A percentile compares a stretch with the other conserved stretches of the same genome.
These are phyloP conservation scores for Fusarium vanettenii DNA, from an alignment of 2,329 filamentous ascomycete genomes.

Conservation along the genomic window DNA sequence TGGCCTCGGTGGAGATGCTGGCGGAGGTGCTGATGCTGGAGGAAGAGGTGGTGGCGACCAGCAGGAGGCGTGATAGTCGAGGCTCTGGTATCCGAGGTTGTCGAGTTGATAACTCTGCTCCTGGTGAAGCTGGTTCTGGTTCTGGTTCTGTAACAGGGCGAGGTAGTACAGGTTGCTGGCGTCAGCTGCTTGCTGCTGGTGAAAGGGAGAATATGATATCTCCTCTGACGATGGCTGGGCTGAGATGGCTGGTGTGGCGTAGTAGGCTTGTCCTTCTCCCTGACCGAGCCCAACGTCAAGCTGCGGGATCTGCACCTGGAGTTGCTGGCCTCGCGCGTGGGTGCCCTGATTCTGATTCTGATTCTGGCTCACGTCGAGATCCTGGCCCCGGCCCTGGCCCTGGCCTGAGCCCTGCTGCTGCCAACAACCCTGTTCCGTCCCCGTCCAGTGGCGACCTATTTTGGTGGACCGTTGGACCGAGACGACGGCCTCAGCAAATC, in stretches of 20 bases:
- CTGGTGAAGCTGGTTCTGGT: slow-evolving; percentile 29
- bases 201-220: slow-evolving; percentile 27
- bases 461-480: slow-evolving; percentile 42
- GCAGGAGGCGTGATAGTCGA: slow-evolving; percentile 20
- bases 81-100: slow-evolving; percentile 21
- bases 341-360: slow-evolving; percentile 37
- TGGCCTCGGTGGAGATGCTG: slow-evolving; percentile 33
- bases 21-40: slow-evolving; percentile 32
- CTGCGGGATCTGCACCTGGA: slow-evolving; percentile 42
- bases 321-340: slow-evolving; percentile 39
- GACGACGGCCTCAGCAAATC: slow-evolving; percentile 28
- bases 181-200: slow-evolving; percentile 12
- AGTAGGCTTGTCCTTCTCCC: slow-evolving; percentile 37
- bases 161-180: slow-evolving; percentile 32
- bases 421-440: slow-evolving; percentile 27
- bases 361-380: background rate
- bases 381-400: slow-evolving; percentile 32
- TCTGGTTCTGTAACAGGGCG: slow-evolving; percentile 34
- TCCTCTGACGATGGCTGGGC: slow-evolving; percentile 19
- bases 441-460: slow-evolving; percentile 34
- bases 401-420: slow-evolving; percentile 32
- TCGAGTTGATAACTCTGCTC: slow-evolving; percentile 12
- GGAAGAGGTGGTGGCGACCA: slow-evolving; percentile 31
- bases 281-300: slow-evolving; percentile 42
- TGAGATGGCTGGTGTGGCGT: slow-evolving; percentile 18